phyloP scores from a whole-genome alignment of 495 filamentous ascomycete species.

The Neurospora sp. region DNA sequence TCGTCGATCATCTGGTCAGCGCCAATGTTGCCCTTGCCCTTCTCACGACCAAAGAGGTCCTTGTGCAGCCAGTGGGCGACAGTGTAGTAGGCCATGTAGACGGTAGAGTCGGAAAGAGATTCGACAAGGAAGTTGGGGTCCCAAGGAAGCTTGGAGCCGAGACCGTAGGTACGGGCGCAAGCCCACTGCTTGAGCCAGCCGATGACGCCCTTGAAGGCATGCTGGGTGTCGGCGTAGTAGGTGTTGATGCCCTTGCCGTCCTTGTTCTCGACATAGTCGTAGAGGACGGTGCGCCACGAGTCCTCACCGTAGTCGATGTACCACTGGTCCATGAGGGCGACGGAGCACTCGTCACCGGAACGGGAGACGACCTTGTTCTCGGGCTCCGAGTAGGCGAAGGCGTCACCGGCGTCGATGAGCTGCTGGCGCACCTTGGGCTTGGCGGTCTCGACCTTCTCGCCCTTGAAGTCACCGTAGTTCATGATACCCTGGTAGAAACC shows the following conservation, averaged over 20 bases:
- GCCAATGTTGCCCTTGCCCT: slow-evolving; percentile 53
- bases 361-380: slow-evolving; percentile 79
- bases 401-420: slow-evolving; percentile 67
- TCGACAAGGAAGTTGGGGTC: slow-evolving; percentile 88
- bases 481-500: slow-evolving; percentile 96
- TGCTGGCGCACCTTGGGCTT: slow-evolving; percentile 79
- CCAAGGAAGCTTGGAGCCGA: slow-evolving; percentile 95
- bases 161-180: slow-evolving; percentile 80
- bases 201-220: slow-evolving; percentile 74
- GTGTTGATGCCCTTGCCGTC: slow-evolving; percentile 60
- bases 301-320: slow-evolving; percentile 93
- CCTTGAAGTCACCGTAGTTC: slow-evolving; percentile 81
- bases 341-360: slow-evolving; percentile 69
- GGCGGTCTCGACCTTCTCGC: slow-evolving; percentile 69
- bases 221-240: slow-evolving; percentile 66
- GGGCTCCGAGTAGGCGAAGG: slow-evolving; percentile 88
- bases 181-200: slow-evolving; percentile 95
- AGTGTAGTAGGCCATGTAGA: slow-evolving; percentile 98
- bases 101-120: slow-evolving; percentile 76
- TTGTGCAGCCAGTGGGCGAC: slow-evolving; percentile 79
- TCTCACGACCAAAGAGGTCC: slow-evolving; percentile 62
- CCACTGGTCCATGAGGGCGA: slow-evolving; percentile 92
- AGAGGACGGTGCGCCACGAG: slow-evolving; percentile 59
- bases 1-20: slow-evolving; percentile 90
- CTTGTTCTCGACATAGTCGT: slow-evolving; percentile 58